These are phyloP conservation scores for Chlamydomonas sp. DNA, from an alignment of 139 green algal genomes.

Conservation along the genomic window DNA sequence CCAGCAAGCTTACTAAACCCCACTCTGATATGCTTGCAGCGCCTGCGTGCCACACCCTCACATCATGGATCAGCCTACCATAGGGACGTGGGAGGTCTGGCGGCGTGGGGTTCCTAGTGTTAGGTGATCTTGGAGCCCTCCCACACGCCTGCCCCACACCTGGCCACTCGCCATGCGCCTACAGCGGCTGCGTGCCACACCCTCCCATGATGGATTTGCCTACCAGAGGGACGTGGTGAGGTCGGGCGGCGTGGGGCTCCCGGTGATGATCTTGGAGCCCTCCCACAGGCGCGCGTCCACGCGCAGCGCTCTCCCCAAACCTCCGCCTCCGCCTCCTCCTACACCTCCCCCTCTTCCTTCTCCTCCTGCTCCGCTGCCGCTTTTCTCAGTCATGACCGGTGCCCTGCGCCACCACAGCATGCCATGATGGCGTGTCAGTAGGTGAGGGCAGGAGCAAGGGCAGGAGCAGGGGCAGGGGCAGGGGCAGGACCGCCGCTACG, in stretches of 20 bases:
- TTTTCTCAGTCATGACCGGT: background rate
- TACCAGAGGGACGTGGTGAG: slow-evolving; percentile 37
- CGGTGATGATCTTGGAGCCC: slow-evolving; percentile 34
- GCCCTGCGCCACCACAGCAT: too few relatives aligned
- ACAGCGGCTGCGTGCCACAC: too few relatives aligned
- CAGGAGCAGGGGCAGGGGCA: background rate
- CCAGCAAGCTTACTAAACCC: too few relatives aligned
- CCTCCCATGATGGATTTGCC: background rate
- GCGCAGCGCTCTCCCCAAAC: background rate
- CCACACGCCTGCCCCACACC: too few relatives aligned
- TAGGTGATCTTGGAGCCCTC: slow-evolving; percentile 29
- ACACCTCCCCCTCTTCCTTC: background rate
- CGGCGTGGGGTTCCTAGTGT: slow-evolving; percentile 12
- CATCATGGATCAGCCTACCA: slow-evolving; percentile 3
- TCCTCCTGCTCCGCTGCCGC: background rate
- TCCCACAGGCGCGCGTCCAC: slow-evolving; percentile 15
- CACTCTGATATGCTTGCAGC: background rate
- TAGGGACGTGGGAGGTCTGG: slow-evolving; percentile 32
- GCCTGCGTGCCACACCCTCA: too few relatives aligned
- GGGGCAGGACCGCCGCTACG: background rate
- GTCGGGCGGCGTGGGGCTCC: slow-evolving; percentile 21
- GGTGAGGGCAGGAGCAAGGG: background rate
- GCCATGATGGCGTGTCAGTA: too few relatives aligned
- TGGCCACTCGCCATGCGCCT: background rate
- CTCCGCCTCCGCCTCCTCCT: background rate